Evolutionary conservation across 1,284 basidiomycete species (phyloP).

Genomic region (Melampsora americana): DNA sequence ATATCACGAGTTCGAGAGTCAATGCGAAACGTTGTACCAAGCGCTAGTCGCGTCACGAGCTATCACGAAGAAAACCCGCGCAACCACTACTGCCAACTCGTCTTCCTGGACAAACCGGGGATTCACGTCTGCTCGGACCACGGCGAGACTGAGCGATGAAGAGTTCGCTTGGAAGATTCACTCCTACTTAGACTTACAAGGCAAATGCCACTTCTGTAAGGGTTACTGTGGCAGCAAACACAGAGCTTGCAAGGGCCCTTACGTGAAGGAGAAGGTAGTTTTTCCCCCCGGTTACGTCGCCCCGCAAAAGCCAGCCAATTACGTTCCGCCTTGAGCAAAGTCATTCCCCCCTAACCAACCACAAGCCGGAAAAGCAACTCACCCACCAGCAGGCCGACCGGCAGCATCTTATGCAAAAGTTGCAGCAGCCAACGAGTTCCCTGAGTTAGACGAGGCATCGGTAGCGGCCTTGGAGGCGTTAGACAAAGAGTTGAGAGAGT

Average conservation of each 20-base stretch:
- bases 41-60: neutral
- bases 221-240: neutral
- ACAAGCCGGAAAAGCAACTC: neutral
- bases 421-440: neutral
- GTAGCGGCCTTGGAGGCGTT: neutral
- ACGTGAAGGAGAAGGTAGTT: neutral
- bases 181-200: constrained; percentile 2
- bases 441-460: no score
- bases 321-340: neutral
- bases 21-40: neutral
- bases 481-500: neutral
- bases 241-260: no score
- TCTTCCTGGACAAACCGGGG: neutral
- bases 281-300: neutral
- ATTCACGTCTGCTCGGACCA: no score
- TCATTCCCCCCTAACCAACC: neutral
- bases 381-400: neutral
- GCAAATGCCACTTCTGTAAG: constrained; percentile 12
- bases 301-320: constrained; percentile 8
- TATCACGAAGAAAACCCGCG: neutral
- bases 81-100: neutral
- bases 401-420: neutral
- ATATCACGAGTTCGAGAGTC: neutral
- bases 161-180: constrained; percentile 13
- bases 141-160: no score